These are phyloP conservation scores for Thelonectria rubi DNA, from an alignment of 2,329 filamentous ascomycete species.

Conservation along the genomic window DNA sequence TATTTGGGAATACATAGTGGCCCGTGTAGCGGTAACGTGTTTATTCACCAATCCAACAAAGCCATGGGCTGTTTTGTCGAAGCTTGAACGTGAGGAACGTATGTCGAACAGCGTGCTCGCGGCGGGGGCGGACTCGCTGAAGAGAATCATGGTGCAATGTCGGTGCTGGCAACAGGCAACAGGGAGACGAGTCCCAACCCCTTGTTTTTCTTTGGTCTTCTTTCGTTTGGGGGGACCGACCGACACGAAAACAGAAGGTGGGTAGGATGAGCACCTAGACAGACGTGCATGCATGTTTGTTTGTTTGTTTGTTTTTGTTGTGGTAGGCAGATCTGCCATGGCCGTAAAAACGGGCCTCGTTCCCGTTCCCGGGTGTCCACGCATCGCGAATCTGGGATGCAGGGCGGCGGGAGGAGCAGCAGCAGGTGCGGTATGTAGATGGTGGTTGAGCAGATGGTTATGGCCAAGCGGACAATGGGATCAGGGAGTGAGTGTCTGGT, in stretches of 20 bases:
- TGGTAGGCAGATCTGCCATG: conserved; percentile 33
- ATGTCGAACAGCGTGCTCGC: conserved; percentile 12
- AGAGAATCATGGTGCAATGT: neutral
- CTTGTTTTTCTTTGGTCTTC: conserved; percentile 19
- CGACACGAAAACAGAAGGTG: no score
- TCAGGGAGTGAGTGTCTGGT: no score
- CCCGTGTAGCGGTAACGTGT: conserved; percentile 32
- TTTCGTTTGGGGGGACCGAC: no score
- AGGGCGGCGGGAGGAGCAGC: conserved; percentile 7
- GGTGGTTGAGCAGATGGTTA: no score
- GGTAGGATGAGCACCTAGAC: neutral
- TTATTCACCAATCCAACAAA: conserved; percentile 36
- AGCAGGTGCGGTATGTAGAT: neutral
- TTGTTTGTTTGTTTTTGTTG: conserved; percentile 11
- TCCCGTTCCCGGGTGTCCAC: conserved; percentile 26
- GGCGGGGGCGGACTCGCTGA: conserved; percentile 3
- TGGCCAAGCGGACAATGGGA: neutral
- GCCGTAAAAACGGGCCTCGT: conserved; percentile 36
- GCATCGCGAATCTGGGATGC: conserved; percentile 40
- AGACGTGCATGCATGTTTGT: conserved; percentile 27
- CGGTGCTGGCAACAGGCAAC: neutral
- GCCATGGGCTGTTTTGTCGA: conserved; percentile 38
- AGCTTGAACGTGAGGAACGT: conserved; percentile 21
- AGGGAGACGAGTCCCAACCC: neutral
- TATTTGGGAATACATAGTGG: conserved; percentile 14